A percentile compares a stretch with the other conserved stretches of the same genome.
Evolutionary conservation across 164 flowering plant species (phyloP).

Genomic region (Magnolia sinica): DNA sequence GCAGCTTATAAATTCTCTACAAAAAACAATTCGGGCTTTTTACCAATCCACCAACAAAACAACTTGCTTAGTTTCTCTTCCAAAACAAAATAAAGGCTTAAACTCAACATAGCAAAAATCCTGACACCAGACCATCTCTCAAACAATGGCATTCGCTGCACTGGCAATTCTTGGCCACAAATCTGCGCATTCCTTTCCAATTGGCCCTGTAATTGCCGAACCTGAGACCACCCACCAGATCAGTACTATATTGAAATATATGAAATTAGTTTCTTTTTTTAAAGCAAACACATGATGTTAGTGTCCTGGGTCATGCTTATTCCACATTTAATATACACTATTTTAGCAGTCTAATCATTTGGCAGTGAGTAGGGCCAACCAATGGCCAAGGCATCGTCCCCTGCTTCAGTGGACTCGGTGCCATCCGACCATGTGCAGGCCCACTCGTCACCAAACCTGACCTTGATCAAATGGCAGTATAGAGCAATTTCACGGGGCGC

Average conservation of each 20-base stretch:
- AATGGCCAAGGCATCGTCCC: too few relatives aligned
- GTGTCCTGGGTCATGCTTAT: not conserved
- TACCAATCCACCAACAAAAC: not conserved
- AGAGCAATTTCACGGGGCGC: too few relatives aligned
- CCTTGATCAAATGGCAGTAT: too few relatives aligned
- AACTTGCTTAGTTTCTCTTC: not conserved
- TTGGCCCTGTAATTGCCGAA: constrained; percentile 52
- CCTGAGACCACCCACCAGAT: constrained; percentile 20
- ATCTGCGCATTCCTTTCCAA: constrained; percentile 54
- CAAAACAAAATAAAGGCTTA: not conserved
- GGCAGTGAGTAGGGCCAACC: too few relatives aligned
- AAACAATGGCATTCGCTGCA: constrained; percentile 48
- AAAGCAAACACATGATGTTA: not conserved
- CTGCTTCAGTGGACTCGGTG: too few relatives aligned
- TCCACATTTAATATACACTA: not conserved
- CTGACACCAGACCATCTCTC: constrained; percentile 2
- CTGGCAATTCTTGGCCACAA: constrained; percentile 52
- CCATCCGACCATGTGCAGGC: too few relatives aligned
- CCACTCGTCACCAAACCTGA: too few relatives aligned
- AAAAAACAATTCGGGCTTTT: not conserved
- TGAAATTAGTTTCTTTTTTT: not conserved
- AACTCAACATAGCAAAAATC: not conserved
- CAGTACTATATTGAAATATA: not conserved
- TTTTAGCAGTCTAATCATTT: too few relatives aligned
- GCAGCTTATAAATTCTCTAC: not conserved